phyloP scores from a whole-genome alignment of 1,284 basidiomycete species.

The Neotropicomus parvogracilis region DNA sequence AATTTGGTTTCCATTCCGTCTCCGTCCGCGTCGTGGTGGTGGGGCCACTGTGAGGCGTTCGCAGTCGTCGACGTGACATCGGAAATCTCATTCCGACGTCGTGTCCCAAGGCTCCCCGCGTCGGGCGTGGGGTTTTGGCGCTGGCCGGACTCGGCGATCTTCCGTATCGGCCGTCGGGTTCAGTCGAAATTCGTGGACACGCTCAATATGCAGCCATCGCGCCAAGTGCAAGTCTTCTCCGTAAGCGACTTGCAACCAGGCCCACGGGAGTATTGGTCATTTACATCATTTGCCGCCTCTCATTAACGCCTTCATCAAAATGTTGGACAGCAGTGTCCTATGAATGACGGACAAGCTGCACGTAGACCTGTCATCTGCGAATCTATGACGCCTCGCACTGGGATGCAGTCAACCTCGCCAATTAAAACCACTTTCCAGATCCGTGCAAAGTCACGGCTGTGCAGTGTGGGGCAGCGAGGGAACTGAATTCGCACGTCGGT shows the following conservation, averaged over 20 bases:
- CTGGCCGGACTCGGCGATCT: not conserved
- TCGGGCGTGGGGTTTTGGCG: conserved; percentile 25
- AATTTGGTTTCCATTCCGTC: conserved; percentile 14
- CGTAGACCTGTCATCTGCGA: conserved; percentile 3
- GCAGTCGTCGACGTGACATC: conserved; percentile 11
- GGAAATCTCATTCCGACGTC: conserved; percentile 15
- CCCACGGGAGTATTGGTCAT: conserved; percentile 18
- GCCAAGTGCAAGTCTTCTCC: conserved; percentile 20
- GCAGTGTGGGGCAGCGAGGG: conserved; percentile 22
- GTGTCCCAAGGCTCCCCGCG: conserved; percentile 2
- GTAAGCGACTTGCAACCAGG: conserved; percentile 12
- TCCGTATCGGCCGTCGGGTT: conserved; percentile 8
- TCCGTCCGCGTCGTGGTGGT: conserved; percentile 13
- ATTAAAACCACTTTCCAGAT: no score
- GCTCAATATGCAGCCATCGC: conserved; percentile 13
- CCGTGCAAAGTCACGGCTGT: conserved; percentile 9
- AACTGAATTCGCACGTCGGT: conserved; percentile 15
- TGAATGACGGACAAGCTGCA: not conserved
- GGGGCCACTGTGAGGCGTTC: conserved; percentile 13
- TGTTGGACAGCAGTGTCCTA: not conserved
- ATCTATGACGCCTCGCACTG: not conserved
- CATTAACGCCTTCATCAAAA: conserved; percentile 5
- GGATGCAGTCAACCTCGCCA: conserved; percentile 1
- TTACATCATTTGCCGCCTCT: conserved; percentile 8
- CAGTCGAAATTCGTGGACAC: conserved; percentile 18